A percentile compares a stretch with the other conserved stretches of the same genome.
Evolutionary conservation across 2,329 filamentous ascomycete genomes (phyloP).

Genomic region (Paracoccidioides lutzii): DNA sequence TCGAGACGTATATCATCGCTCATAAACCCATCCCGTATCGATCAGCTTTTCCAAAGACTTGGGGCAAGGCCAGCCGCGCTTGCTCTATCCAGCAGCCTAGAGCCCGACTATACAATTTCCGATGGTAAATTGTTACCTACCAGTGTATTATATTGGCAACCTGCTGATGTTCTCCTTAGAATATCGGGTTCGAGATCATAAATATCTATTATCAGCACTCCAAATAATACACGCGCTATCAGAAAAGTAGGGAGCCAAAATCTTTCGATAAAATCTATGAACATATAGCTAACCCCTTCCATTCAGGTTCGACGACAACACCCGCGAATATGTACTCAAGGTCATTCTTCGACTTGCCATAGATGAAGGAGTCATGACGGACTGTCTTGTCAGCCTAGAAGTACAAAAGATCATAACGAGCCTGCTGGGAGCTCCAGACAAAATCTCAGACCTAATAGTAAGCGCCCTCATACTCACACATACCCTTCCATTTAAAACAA

Average conservation of each 20-base stretch:
- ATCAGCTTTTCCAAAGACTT: conserved; percentile 45
- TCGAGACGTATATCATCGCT: conserved; percentile 19
- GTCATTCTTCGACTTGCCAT: conserved; percentile 27
- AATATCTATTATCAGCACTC: conserved; percentile 22
- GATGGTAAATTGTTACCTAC: conserved; percentile 8
- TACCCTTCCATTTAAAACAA: not conserved
- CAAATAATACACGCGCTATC: conserved; percentile 21
- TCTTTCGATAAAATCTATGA: not conserved
- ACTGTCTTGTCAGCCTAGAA: conserved; percentile 19
- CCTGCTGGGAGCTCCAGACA: conserved; percentile 11
- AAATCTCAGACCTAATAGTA: conserved; percentile 5
- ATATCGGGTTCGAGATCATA: conserved; percentile 9
- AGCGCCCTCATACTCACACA: conserved; percentile 12
- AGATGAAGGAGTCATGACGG: conserved; percentile 21
- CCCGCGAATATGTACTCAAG: conserved; percentile 20
- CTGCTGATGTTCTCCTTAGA: conserved; percentile 7
- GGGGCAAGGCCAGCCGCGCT: conserved; percentile 42
- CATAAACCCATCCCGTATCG: conserved; percentile 29
- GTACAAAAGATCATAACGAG: conserved; percentile 23
- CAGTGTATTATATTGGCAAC: not conserved
- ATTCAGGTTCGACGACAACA: conserved; percentile 23
- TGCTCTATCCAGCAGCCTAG: conserved; percentile 18
- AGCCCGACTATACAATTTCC: conserved; percentile 16
- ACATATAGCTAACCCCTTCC: not conserved
- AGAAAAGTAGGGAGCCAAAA: conserved; percentile 15